Percentiles rank a stretch among this genome's conserved stretches.
Evolutionary conservation across 495 filamentous ascomycete genomes (phyloP).

Genomic region (Hyaloscypha finlandica): DNA sequence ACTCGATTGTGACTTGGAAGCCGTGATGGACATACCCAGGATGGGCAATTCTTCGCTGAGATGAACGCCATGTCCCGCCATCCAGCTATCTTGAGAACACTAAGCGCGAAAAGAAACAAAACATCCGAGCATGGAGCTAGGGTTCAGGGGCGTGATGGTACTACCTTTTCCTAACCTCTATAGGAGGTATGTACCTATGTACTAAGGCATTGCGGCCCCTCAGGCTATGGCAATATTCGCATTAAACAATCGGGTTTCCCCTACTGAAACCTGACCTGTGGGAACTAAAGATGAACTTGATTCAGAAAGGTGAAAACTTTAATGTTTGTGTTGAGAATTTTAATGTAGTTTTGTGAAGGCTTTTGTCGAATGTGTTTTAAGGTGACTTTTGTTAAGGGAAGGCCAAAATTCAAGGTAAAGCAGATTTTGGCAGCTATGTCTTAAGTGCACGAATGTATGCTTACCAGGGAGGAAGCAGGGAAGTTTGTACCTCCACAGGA

Average conservation of each 20-base stretch:
- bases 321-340: no score
- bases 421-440: neutral
- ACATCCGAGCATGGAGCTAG: no score
- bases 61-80: no score
- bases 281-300: neutral
- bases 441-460: neutral
- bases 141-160: no score
- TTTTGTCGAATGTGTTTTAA: neutral
- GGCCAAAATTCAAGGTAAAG: neutral
- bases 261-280: neutral
- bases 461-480: neutral
- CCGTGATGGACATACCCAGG: no score
- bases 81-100: no score
- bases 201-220: neutral
- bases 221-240: neutral
- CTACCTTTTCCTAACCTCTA: neutral
- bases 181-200: neutral
- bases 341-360: neutral
- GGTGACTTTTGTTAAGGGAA: neutral
- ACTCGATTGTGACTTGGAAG: neutral
- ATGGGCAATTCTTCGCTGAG: no score
- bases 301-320: neutral
- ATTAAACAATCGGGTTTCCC: neutral
- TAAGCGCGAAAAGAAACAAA: no score
- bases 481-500: neutral